Conservation (phyloP, 2,329 filamentous ascomycete genomes). For the Amauroascus verrucosus region DNA sequence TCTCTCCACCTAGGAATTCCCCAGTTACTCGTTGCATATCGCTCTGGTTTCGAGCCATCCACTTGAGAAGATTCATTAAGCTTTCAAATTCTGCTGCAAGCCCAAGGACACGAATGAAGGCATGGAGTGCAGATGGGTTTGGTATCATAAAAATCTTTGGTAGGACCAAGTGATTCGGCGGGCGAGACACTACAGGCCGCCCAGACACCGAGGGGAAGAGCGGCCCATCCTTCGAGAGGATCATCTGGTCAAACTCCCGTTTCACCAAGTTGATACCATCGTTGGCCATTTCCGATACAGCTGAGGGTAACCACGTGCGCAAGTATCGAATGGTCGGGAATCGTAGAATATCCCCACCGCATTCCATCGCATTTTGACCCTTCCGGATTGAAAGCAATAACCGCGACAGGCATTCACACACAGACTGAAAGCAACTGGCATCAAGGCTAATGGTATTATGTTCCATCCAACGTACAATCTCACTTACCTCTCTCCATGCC, state of each 20-base stretch:
- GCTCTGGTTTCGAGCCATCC: conserved; percentile 31
- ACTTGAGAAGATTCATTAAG: conserved; percentile 32
- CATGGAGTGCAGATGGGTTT: conserved; percentile 32
- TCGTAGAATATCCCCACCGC: conserved; percentile 5
- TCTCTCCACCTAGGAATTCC: conserved; percentile 29
- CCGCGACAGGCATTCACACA: conserved; percentile 8
- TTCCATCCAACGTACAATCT: conserved; percentile 29
- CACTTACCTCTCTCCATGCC: conserved; percentile 30
- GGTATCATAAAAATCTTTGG: conserved; percentile 30
- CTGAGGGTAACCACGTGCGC: background rate
- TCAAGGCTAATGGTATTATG: conserved; percentile 11
- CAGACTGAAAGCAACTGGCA: conserved; percentile 7
- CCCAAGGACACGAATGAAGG: conserved; percentile 35
- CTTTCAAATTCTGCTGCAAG: conserved; percentile 32
- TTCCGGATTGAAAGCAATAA: conserved; percentile 5
- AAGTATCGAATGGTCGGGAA: background rate
- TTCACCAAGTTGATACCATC: conserved; percentile 28
- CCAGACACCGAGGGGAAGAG: background rate
- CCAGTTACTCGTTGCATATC: conserved; percentile 29
- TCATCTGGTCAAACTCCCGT: conserved; percentile 28
- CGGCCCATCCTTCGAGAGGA: conserved; percentile 22
- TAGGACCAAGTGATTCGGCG: conserved; percentile 14
- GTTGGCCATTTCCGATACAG: conserved; percentile 25
- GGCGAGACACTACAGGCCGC: background rate
- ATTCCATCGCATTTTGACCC: conserved; percentile 11